Evolutionary conservation across 371 early-diverging fungal species (phyloP).

Genomic region (Vairimorpha necatrix): DNA sequence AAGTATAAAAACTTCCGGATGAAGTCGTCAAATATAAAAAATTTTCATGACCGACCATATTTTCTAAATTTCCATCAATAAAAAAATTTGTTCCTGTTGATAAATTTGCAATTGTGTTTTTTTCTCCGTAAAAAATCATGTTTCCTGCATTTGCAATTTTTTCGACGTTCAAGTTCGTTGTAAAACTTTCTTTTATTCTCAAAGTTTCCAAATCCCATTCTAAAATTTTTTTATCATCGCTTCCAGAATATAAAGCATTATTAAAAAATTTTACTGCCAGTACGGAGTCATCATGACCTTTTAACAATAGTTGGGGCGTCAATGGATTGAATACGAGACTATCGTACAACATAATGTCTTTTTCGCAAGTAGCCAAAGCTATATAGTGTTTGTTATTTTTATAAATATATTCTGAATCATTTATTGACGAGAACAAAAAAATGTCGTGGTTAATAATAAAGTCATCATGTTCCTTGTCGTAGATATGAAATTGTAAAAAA

Average conservation of each 20-base stretch:
- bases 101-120: slow-evolving; percentile 7
- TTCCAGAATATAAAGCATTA: slow-evolving; percentile 27
- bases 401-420: slow-evolving; percentile 30
- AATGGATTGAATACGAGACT: slow-evolving; percentile 28
- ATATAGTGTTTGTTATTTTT: slow-evolving; percentile 9
- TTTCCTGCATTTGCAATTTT: background rate
- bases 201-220: slow-evolving; percentile 55
- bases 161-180: background rate
- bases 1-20: slow-evolving; percentile 18
- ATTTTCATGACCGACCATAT: background rate
- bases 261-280: background rate
- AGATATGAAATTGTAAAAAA: slow-evolving; percentile 30
- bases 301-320: slow-evolving; percentile 38
- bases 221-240: slow-evolving; percentile 38
- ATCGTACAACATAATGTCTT: slow-evolving; percentile 48
- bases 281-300: slow-evolving; percentile 42
- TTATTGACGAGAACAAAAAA: slow-evolving; percentile 33
- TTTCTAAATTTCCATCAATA: slow-evolving; percentile 23
- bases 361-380: slow-evolving; percentile 52
- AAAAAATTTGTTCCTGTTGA: background rate
- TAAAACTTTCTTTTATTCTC: background rate
- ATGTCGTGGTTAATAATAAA: slow-evolving; percentile 51
- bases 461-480: slow-evolving; percentile 24
- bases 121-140: background rate
- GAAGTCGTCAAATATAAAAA: slow-evolving; percentile 11